These are phyloP conservation scores for Antitrichia curtipendula DNA, from an alignment of 225 moss, liverwort and hornwort species.

Conservation along the genomic window DNA sequence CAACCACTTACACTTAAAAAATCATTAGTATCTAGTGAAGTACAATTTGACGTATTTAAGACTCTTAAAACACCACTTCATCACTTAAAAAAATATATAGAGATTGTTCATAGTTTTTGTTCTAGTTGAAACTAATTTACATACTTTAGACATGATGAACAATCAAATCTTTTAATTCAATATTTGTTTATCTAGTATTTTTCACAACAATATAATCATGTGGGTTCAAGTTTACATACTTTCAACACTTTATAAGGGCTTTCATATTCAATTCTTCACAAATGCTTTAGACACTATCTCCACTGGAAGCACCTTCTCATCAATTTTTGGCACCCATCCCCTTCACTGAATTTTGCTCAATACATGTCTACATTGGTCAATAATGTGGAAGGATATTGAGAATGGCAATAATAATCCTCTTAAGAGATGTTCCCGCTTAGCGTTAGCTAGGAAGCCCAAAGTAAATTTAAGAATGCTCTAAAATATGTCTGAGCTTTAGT, in stretches of 20 bases:
- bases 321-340: no score
- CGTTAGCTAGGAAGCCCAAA: no score
- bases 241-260: background rate
- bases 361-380: background rate
- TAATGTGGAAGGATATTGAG: background rate
- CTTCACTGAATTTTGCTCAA: no score
- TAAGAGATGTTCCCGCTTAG: no score
- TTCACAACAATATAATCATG: no score
- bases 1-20: background rate
- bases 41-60: background rate
- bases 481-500: no score
- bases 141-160: background rate
- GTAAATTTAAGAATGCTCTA: no score
- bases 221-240: no score
- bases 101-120: background rate
- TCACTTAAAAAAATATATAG: background rate
- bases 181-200: background rate
- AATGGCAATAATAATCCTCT: no score
- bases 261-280: background rate
- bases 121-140: background rate
- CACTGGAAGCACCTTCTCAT: background rate
- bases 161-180: background rate
- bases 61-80: background rate
- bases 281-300: background rate
- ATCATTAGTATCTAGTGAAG: background rate